phyloP scores from a whole-genome alignment of 495 filamentous ascomycete genomes.

The Daldinia grandis region DNA sequence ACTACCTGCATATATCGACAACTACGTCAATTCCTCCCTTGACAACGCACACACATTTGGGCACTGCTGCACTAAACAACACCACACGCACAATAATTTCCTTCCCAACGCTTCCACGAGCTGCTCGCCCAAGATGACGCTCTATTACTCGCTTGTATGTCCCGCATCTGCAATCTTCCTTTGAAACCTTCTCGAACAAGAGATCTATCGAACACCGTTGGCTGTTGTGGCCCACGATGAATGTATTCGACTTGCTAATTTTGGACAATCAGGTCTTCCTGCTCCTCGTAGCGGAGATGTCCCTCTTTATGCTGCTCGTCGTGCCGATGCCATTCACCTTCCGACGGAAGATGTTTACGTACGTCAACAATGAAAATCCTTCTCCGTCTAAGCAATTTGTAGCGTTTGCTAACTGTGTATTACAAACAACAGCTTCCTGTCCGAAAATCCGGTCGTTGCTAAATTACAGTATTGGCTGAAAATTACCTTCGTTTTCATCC shows the following conservation, averaged over 20 bases:
- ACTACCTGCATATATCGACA: slow-evolving; percentile 19
- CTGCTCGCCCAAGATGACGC: slow-evolving; percentile 78
- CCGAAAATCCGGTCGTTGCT: slow-evolving; percentile 74
- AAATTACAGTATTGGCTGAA: slow-evolving; percentile 65
- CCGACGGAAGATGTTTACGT: slow-evolving; percentile 90
- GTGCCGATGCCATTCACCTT: slow-evolving; percentile 87
- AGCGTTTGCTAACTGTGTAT: not conserved
- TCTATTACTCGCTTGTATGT: slow-evolving; percentile 97
- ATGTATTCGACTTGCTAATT: slow-evolving; percentile 41
- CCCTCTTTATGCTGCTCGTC: slow-evolving; percentile 89
- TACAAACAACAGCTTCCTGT: slow-evolving; percentile 65
- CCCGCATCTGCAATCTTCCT: not conserved
- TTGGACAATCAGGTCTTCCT: slow-evolving; percentile 78
- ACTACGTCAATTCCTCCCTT: slow-evolving; percentile 29
- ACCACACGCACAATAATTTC: slow-evolving; percentile 1
- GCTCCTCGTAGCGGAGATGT: slow-evolving; percentile 93
- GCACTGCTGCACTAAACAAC: slow-evolving; percentile 16
- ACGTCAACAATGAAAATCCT: slow-evolving; percentile 45
- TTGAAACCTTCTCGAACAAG: slow-evolving; percentile 18
- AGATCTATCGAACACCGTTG: not conserved
- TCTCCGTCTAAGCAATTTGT: not conserved
- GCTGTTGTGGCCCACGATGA: slow-evolving; percentile 7
- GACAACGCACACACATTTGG: slow-evolving; percentile 34
- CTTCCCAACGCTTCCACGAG: slow-evolving; percentile 37
- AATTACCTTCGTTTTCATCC: slow-evolving; percentile 98